A percentile compares a stretch with the other conserved stretches of the same genome.
These are phyloP conservation scores for Pseudopediastrum boryanum DNA, from an alignment of 139 green algal genomes.

Conservation along the genomic window DNA sequence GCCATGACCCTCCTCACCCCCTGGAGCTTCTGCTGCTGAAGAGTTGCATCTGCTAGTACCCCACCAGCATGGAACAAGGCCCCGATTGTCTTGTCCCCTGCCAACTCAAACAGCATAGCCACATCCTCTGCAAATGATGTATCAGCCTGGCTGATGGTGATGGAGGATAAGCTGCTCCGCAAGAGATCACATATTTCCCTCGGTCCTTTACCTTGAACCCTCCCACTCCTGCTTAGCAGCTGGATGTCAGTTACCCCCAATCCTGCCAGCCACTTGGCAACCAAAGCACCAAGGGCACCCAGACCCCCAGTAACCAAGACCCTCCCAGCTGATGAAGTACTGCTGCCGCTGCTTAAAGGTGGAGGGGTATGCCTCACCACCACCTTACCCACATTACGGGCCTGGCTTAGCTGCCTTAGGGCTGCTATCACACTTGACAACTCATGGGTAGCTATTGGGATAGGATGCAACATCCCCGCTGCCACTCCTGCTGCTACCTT, in stretches of 20 bases:
- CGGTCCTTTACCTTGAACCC: too few species aligned
- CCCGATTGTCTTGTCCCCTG: too few species aligned
- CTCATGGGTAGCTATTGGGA: constrained; percentile 45
- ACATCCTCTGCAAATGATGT: constrained; percentile 8
- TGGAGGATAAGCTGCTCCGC: too few species aligned
- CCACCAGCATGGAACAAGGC: constrained; percentile 71
- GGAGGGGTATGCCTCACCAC: constrained; percentile 44
- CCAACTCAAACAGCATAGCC: constrained; percentile 13
- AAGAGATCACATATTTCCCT: too few species aligned
- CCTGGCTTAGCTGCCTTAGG: constrained; percentile 61
- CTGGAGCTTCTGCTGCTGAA: constrained; percentile 49
- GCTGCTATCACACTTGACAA: constrained; percentile 45
- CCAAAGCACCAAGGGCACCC: constrained; percentile 56
- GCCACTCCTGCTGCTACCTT: constrained; percentile 37
- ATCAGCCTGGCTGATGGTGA: constrained; percentile 41
- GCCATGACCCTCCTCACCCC: constrained; percentile 46
- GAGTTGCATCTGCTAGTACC: constrained; percentile 59
- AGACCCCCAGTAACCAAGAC: constrained; percentile 59
- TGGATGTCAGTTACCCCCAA: constrained; percentile 31
- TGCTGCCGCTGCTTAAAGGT: not conserved
- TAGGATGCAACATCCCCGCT: constrained; percentile 33
- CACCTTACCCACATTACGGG: constrained; percentile 73
- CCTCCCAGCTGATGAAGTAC: not conserved
- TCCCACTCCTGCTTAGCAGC: too few species aligned
- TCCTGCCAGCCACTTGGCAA: constrained; percentile 49